Percentiles rank a stretch among this genome's conserved stretches.
phyloP scores from a whole-genome alignment of 164 flowering plant genomes.

The Dillenia turbinata region DNA sequence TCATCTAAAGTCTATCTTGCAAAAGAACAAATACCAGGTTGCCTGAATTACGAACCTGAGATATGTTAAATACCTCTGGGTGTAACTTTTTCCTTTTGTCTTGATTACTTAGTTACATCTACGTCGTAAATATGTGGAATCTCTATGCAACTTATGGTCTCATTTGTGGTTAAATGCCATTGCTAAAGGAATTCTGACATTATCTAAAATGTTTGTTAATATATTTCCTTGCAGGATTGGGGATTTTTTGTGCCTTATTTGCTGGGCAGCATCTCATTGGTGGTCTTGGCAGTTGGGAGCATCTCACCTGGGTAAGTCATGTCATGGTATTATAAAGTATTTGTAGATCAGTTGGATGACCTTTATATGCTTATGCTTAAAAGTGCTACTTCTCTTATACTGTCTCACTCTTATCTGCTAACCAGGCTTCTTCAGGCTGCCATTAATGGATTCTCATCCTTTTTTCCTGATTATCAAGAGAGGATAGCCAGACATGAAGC shows the following conservation, averaged over 20 bases:
- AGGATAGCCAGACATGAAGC: slow-evolving; percentile 94
- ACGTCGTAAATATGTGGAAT: too few species aligned
- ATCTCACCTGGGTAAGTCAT: slow-evolving; percentile 76
- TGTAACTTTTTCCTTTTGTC: too few species aligned
- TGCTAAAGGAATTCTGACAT: background rate
- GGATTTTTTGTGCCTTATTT: slow-evolving; percentile 97
- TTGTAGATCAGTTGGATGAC: too few species aligned
- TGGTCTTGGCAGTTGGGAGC: slow-evolving; percentile 93
- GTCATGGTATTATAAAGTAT: slow-evolving; percentile 1
- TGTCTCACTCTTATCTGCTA: slow-evolving; percentile 2
- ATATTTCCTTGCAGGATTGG: slow-evolving; percentile 63
- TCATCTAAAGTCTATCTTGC: too few species aligned
- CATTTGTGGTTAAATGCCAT: too few species aligned
- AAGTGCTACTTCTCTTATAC: too few species aligned
- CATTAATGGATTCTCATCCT: slow-evolving; percentile 71
- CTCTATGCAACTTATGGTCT: too few species aligned
- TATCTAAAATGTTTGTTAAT: background rate
- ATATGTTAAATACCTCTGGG: too few species aligned
- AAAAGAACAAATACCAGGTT: too few species aligned
- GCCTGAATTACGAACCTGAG: too few species aligned
- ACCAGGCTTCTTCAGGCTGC: slow-evolving; percentile 97
- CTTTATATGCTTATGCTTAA: too few species aligned
- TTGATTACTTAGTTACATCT: too few species aligned
- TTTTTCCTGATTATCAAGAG: slow-evolving; percentile 90
- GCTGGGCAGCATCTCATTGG: slow-evolving; percentile 84